Conservation (phyloP, 257 asterid genomes). For the Vinca minor region DNA sequence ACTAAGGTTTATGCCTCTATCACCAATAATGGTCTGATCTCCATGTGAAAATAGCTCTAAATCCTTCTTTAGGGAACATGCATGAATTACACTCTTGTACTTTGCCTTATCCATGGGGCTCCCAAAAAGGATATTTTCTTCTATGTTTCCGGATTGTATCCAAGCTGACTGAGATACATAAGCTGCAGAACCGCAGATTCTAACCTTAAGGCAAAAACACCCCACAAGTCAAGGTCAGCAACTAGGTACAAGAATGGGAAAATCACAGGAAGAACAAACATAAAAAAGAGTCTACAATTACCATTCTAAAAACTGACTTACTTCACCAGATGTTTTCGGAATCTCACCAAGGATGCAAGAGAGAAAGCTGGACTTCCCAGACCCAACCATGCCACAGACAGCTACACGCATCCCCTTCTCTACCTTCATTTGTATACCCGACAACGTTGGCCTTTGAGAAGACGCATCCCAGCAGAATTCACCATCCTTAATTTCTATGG, state of each 20-base stretch:
- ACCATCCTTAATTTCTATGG: slow-evolving; percentile 53
- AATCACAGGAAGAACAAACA: slow-evolving; percentile 8
- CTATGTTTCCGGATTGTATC: slow-evolving; percentile 96
- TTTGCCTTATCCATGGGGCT: slow-evolving; percentile 91
- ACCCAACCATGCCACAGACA: slow-evolving; percentile 70
- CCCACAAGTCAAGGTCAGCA: slow-evolving; percentile 17
- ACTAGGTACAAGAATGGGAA: slow-evolving; percentile 11
- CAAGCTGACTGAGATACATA: slow-evolving; percentile 96
- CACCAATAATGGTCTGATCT: slow-evolving; percentile 96
- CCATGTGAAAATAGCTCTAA: slow-evolving; percentile 90
- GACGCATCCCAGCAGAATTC: slow-evolving; percentile 55
- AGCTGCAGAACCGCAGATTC: slow-evolving; percentile 79
- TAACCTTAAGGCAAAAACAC: slow-evolving; percentile 57
- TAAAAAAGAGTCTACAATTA: neutral
- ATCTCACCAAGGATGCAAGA: slow-evolving; percentile 77
- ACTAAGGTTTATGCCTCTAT: slow-evolving; percentile 95
- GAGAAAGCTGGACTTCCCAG: slow-evolving; percentile 71
- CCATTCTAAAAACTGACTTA: slow-evolving; percentile 29
- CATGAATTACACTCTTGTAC: slow-evolving; percentile 82
- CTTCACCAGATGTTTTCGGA: slow-evolving; percentile 64
- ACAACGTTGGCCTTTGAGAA: slow-evolving; percentile 40
- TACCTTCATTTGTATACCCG: slow-evolving; percentile 40
- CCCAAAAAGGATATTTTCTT: slow-evolving; percentile 88
- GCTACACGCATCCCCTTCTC: slow-evolving; percentile 70
- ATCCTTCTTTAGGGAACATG: slow-evolving; percentile 86